Base-by-base conservation (phyloP, 129 eudicot genomes). In the Scalesia atractyloides region DNA sequence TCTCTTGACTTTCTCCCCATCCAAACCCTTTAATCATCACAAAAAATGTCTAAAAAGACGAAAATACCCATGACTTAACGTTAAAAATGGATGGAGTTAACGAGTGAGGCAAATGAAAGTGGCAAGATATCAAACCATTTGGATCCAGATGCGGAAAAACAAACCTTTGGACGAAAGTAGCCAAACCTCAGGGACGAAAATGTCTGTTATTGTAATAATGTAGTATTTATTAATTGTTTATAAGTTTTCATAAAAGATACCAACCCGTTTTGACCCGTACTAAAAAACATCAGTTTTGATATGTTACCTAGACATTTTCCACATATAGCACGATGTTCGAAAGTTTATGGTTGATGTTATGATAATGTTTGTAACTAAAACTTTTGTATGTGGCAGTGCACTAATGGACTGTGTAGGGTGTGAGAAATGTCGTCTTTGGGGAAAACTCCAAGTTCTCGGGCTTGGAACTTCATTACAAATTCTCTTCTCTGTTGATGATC, bases 381-480 rank as follows among this genome's bases (percentile, higher is more conserved):
- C 19, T 49, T 81, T 51, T 82, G 70, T 64, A 60, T 73, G 47
- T 78, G 68, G 73, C 95, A 93, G 98, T 84, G 89, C 91, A 64
- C 81, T 94, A 46, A 86, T 94, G 97, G 98, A 94, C 73, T 94
- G 98, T 84, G 97, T 90, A 15, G 97, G 97, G 70, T 94, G 98
- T 64, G 98, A 94, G 76, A 94, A 94, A 79, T 94, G 98, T 76
- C 96, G 96, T 8, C 96, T 94, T 26, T 90, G 98, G 98, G 98
- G 98, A 62, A 94, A 94, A 81, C 93, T 94, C 61, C 98, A 94
- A 79, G 88, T 90, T 75, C 98, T 87, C 73, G 98, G 98, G 69
- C 89, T 94, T 64, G 98, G 96, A 57, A 94, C 98, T 33, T 92
- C 98, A 5, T 81, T 94, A n/a, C 91, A 94, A 78, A 94, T 87